phyloP scores from a whole-genome alignment of 176 grass and related monocot species.

The Leersia perrieri region DNA sequence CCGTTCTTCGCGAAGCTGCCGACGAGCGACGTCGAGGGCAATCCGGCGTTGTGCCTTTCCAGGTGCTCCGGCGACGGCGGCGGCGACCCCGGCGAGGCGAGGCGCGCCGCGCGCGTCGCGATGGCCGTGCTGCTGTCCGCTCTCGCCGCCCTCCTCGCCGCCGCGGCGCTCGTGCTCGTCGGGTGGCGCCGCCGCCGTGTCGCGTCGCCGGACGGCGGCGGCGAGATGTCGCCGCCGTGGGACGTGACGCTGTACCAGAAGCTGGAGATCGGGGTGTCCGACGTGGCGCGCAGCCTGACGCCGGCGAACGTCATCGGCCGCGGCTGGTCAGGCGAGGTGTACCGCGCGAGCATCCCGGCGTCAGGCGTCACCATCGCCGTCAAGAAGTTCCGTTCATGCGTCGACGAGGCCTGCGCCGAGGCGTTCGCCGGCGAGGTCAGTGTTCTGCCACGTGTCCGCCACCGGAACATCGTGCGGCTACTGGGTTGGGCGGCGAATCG shows the following conservation, averaged over 20 bases:
- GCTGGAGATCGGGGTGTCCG: conserved; percentile 69
- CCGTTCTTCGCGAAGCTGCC: conserved; percentile 82
- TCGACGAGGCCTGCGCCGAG: conserved; percentile 55
- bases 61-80: conserved; percentile 45
- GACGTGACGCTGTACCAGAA: conserved; percentile 88
- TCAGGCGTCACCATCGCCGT: conserved; percentile 55
- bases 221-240: conserved; percentile 79
- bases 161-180: conserved; percentile 34
- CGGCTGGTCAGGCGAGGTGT: conserved; percentile 76
- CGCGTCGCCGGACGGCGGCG: conserved; percentile 25
- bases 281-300: conserved; percentile 59
- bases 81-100: conserved; percentile 14
- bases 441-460: conserved; percentile 70
- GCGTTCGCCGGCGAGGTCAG: conserved; percentile 75
- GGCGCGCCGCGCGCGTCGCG: conserved; percentile 46
- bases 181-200: conserved; percentile 31
- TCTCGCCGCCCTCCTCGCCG: conserved; percentile 40
- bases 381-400: conserved; percentile 66
- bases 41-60: conserved; percentile 68
- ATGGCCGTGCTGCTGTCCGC: conserved; percentile 69
- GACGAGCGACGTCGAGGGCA: conserved; percentile 72
- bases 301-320: conserved; percentile 59
- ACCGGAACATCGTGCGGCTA: conserved; percentile 82
- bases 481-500: conserved; percentile 84
- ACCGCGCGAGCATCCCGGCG: conserved; percentile 53